These are phyloP conservation scores for Bryum argenteum DNA, from an alignment of 225 moss, liverwort and hornwort species.

Conservation along the genomic window DNA sequence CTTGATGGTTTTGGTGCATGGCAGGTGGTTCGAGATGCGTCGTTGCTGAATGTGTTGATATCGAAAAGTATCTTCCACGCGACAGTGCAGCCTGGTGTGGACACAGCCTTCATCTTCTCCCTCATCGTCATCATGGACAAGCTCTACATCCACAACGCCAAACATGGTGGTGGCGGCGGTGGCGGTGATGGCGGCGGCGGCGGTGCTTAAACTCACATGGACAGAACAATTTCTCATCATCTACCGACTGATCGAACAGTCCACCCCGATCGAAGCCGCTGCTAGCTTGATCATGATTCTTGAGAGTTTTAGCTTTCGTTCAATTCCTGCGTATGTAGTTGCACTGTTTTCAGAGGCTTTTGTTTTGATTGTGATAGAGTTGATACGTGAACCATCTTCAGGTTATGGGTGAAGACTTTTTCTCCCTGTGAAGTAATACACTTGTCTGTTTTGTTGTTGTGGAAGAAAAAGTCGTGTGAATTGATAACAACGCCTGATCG, in stretches of 20 bases:
- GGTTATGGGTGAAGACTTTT: not conserved
- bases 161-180: fast-evolving
- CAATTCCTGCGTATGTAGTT: too few relatives aligned
- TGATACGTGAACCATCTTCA: not conserved
- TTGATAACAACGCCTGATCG: too few relatives aligned
- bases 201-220: not conserved
- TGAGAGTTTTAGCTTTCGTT: too few relatives aligned
- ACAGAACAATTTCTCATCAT: not conserved
- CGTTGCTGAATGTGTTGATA: slow-evolving; percentile 35
- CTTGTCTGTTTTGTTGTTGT: not conserved
- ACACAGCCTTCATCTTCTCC: slow-evolving; percentile 50
- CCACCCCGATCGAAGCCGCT: not conserved
- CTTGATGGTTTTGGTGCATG: not conserved
- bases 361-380: not conserved
- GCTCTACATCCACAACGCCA: slow-evolving; percentile 28
- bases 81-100: slow-evolving; percentile 48
- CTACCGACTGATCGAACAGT: not conserved
- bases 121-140: slow-evolving; percentile 56
- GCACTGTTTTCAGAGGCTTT: not conserved
- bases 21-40: slow-evolving; percentile 49
- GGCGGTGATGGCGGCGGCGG: not conserved
- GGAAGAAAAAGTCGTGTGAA: too few relatives aligned
- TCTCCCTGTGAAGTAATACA: too few relatives aligned
- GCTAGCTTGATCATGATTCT: too few relatives aligned
- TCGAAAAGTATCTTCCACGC: slow-evolving; percentile 49